phyloP scores from a whole-genome alignment of 2,329 filamentous ascomycete genomes.

The Shiraia sp. region DNA sequence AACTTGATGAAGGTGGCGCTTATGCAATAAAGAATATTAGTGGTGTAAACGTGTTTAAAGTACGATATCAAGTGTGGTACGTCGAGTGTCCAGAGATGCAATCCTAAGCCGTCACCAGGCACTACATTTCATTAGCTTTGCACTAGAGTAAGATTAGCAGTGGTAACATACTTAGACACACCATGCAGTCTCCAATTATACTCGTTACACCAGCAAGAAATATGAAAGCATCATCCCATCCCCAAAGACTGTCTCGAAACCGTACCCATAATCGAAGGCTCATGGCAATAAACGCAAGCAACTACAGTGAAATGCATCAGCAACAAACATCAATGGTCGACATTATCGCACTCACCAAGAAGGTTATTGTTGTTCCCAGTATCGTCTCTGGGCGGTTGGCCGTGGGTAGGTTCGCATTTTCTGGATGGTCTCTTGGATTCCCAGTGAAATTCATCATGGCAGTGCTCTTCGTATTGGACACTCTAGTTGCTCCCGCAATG shows the following conservation, averaged over 20 bases:
- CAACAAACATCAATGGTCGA: neutral
- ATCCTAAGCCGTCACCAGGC: slow-evolving; percentile 37
- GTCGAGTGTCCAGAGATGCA: slow-evolving; percentile 35
- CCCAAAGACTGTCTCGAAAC: slow-evolving; percentile 30
- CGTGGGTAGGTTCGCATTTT: slow-evolving; percentile 33
- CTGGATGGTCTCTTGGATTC: slow-evolving; percentile 21
- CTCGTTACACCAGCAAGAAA: slow-evolving; percentile 29
- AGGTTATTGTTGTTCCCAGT: slow-evolving; percentile 28
- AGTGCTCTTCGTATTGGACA: neutral
- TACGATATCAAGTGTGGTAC: neutral
- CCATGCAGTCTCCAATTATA: slow-evolving; percentile 30
- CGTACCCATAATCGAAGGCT: slow-evolving; percentile 37
- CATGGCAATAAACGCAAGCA: slow-evolving; percentile 29
- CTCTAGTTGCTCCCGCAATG: too few relatives aligned
- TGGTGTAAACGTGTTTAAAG: slow-evolving; percentile 34
- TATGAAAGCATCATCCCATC: slow-evolving; percentile 44
- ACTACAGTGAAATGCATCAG: slow-evolving; percentile 18
- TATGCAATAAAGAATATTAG: slow-evolving; percentile 35
- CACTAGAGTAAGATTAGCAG: neutral
- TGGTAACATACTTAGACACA: slow-evolving; percentile 35
- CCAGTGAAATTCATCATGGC: neutral
- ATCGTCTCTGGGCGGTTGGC: slow-evolving; percentile 37
- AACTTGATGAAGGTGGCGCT: slow-evolving; percentile 44
- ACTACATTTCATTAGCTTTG: slow-evolving; percentile 23
- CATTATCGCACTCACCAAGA: slow-evolving; percentile 30